Evolutionary conservation across 345 rosid species (phyloP).

Genomic region (Odontarrhena argentea): DNA sequence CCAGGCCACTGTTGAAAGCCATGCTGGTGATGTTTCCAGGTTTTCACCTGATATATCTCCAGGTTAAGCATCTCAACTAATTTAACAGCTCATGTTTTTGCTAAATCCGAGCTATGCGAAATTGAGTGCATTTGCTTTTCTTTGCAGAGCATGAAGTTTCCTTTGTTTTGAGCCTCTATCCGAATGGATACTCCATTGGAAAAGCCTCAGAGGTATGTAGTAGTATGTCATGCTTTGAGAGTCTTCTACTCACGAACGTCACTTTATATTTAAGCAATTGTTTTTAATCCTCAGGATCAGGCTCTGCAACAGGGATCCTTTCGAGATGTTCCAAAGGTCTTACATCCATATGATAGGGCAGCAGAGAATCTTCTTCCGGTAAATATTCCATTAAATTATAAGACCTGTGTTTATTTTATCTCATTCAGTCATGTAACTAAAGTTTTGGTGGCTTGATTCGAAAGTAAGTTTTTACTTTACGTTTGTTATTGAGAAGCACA

Average conservation of each 20-base stretch:
- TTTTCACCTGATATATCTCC: conserved; percentile 46
- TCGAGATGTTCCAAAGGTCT: conserved; percentile 63
- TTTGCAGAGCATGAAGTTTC: conserved; percentile 76
- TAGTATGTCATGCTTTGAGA: background rate
- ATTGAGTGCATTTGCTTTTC: conserved; percentile 28
- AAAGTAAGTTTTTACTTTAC: background rate
- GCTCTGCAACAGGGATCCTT: conserved; percentile 45
- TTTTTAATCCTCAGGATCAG: conserved; percentile 48
- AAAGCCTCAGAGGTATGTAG: conserved; percentile 75
- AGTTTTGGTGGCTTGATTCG: conserved; percentile 11
- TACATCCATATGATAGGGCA: conserved; percentile 85
- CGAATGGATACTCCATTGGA: conserved; percentile 75
- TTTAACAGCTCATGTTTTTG: conserved; percentile 21
- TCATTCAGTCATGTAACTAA: background rate
- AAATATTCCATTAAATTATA: conserved; percentile 29
- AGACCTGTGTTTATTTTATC: conserved; percentile 2
- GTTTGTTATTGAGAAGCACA: background rate
- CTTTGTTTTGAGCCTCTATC: conserved; percentile 66
- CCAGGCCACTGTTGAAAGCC: conserved; percentile 48
- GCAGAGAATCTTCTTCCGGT: conserved; percentile 88
- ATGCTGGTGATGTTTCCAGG: conserved; percentile 38
- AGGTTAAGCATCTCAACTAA: conserved; percentile 39
- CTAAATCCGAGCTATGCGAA: conserved; percentile 8
- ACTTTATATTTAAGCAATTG: background rate
- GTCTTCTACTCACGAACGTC: background rate